These are phyloP conservation scores for Oryza brachyantha DNA, from an alignment of 176 grass and related monocot species.

Conservation along the genomic window DNA sequence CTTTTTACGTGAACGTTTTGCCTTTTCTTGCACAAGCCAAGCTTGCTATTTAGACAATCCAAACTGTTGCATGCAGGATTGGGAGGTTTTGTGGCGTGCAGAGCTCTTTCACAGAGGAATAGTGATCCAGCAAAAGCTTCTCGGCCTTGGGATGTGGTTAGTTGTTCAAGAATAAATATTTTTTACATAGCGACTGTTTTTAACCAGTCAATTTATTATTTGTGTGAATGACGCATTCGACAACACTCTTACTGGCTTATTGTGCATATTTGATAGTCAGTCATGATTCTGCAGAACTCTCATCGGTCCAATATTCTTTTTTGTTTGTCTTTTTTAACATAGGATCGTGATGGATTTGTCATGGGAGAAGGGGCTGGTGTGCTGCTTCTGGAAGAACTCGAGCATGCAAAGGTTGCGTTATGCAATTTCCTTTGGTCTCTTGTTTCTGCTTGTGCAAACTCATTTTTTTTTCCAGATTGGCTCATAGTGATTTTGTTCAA, in stretches of 20 bases:
- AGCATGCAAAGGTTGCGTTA: conserved; percentile 76
- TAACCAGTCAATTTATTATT: conserved; percentile 27
- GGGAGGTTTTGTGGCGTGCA: conserved; percentile 98
- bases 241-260: neutral
- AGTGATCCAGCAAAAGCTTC: conserved; percentile 90
- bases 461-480: neutral
- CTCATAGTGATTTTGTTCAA: conserved; percentile 22
- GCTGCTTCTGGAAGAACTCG: conserved; percentile 98
- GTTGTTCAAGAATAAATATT: conserved; percentile 34
- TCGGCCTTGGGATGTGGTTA: conserved; percentile 91
- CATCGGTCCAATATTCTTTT: neutral
- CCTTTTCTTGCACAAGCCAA: conserved; percentile 23
- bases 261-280: conserved; percentile 10
- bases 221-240: neutral
- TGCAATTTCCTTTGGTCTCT: neutral
- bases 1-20: neutral
- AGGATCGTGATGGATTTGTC: conserved; percentile 99
- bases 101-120: conserved; percentile 95
- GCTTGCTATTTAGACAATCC: neutral
- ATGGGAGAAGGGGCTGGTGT: conserved; percentile 99
- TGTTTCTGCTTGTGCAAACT: neutral
- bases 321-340: conserved; percentile 11
- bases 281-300: conserved; percentile 14
- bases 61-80: conserved; percentile 57
- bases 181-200: neutral